Percentiles rank a stretch among this genome's conserved stretches.
These are phyloP conservation scores for Mortierella sp. DNA, from an alignment of 371 early-diverging fungal species.

Conservation along the genomic window DNA sequence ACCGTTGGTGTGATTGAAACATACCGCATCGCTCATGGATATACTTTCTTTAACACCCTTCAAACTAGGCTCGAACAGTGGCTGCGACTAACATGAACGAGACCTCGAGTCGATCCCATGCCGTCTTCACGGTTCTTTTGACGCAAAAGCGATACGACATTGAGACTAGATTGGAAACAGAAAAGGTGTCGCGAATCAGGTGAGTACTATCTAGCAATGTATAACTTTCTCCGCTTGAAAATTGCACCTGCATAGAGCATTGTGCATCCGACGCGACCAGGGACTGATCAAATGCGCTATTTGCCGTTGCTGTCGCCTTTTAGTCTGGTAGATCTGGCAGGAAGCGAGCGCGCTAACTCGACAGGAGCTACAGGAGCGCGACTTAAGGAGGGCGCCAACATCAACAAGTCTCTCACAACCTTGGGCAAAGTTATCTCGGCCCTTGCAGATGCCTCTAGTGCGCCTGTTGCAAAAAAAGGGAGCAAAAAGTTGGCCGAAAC, in stretches of 20 bases:
- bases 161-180: conserved; percentile 77
- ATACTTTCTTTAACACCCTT: not conserved
- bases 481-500: conserved; percentile 67
- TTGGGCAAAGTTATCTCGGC: conserved; percentile 98
- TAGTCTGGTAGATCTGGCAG: conserved; percentile 92
- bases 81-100: conserved; percentile 98
- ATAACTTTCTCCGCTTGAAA: not conserved
- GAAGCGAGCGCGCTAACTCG: conserved; percentile 96
- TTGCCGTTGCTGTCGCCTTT: not conserved
- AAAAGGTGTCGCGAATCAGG: conserved; percentile 85
- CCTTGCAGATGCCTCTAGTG: conserved; percentile 83
- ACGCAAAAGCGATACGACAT: conserved; percentile 76
- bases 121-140: conserved; percentile 91
- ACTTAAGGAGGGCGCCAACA: conserved; percentile 99
- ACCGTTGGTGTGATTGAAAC: not conserved
- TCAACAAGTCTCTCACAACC: conserved; percentile 96
- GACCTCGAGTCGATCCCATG: conserved; percentile 94
- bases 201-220: conserved; percentile 21
- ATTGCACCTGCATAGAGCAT: not conserved
- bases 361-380: conserved; percentile 98
- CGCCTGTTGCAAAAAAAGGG: conserved; percentile 62
- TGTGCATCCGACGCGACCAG: not conserved
- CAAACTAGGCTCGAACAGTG: conserved; percentile 82
- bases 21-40: not conserved
- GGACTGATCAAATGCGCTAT: not conserved